These are phyloP conservation scores for Arachnomyces sp. DNA, from an alignment of 2,329 filamentous ascomycete genomes.

Conservation along the genomic window DNA sequence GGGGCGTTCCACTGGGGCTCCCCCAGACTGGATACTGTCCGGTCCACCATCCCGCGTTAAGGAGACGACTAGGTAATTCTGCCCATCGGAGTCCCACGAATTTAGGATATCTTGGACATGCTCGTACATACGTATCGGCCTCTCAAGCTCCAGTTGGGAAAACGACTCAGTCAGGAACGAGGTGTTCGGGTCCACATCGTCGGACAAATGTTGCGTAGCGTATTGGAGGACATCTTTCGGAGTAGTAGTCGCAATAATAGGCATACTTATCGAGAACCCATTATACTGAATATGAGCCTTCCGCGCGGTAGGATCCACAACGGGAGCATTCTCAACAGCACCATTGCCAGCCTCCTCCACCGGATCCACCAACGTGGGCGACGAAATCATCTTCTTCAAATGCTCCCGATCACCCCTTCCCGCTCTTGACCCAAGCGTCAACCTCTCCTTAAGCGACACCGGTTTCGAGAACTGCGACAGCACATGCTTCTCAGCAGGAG, in stretches of 20 bases:
- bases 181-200: constrained; percentile 54
- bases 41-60: constrained; percentile 41
- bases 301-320: constrained; percentile 70
- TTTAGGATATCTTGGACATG: constrained; percentile 80
- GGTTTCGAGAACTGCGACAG: no score
- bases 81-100: constrained; percentile 77
- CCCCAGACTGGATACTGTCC: constrained; percentile 50
- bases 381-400: constrained; percentile 18
- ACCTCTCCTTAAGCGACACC: no score
- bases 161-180: constrained; percentile 75
- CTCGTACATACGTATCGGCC: constrained; percentile 78
- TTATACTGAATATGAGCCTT: constrained; percentile 65
- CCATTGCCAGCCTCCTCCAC: constrained; percentile 1
- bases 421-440: no score
- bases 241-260: constrained; percentile 66
- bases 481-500: no score
- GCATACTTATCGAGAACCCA: constrained; percentile 60
- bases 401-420: constrained; percentile 7
- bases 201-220: constrained; percentile 54
- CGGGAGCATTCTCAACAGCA: constrained; percentile 53
- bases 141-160: constrained; percentile 64
- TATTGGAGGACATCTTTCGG: constrained; percentile 63
- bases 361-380: constrained; percentile 12
- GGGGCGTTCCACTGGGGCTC: constrained; percentile 57
- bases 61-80: constrained; percentile 64